These are phyloP conservation scores for Stemphylium lycopersici DNA, from an alignment of 2,329 filamentous ascomycete genomes.

Conservation along the genomic window DNA sequence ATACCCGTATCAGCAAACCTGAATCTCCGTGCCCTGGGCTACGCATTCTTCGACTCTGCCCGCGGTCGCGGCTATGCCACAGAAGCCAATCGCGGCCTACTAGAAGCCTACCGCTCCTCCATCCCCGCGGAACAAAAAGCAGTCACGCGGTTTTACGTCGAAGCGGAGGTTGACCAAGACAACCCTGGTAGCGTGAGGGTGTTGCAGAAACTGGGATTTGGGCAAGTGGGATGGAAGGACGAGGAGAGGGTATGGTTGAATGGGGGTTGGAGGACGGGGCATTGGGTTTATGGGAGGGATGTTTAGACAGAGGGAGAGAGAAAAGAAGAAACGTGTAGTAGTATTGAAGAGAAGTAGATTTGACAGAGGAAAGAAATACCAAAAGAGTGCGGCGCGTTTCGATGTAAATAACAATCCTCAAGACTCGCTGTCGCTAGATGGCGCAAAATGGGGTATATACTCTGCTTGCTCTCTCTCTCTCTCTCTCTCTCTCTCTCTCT, in stretches of 20 bases:
- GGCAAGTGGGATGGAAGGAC: constrained; percentile 29
- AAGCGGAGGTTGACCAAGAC: constrained; percentile 28
- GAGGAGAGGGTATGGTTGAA: constrained; percentile 31
- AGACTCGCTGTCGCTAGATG: no score
- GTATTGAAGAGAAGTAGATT: background rate
- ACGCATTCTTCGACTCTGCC: constrained; percentile 25
- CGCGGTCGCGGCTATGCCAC: constrained; percentile 40
- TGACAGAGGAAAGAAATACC: background rate
- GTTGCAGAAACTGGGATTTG: constrained; percentile 34
- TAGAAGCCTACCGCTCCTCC: constrained; percentile 19
- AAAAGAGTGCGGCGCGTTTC: background rate
- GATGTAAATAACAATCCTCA: no score
- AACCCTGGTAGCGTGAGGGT: constrained; percentile 32
- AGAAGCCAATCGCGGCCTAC: constrained; percentile 26
- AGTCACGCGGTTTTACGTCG: constrained; percentile 26
- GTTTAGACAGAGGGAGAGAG: constrained; percentile 2
- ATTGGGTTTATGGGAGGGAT: constrained; percentile 31
- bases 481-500: background rate
- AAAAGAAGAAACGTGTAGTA: no score
- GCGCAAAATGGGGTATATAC: background rate
- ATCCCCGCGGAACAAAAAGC: constrained; percentile 4
- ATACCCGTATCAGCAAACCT: background rate
- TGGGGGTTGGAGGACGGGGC: constrained; percentile 33
- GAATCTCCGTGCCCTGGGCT: constrained; percentile 28
- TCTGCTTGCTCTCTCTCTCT: no score